Evolutionary conservation across 495 filamentous ascomycete species (phyloP).

Genomic region (Extremus antarcticus): DNA sequence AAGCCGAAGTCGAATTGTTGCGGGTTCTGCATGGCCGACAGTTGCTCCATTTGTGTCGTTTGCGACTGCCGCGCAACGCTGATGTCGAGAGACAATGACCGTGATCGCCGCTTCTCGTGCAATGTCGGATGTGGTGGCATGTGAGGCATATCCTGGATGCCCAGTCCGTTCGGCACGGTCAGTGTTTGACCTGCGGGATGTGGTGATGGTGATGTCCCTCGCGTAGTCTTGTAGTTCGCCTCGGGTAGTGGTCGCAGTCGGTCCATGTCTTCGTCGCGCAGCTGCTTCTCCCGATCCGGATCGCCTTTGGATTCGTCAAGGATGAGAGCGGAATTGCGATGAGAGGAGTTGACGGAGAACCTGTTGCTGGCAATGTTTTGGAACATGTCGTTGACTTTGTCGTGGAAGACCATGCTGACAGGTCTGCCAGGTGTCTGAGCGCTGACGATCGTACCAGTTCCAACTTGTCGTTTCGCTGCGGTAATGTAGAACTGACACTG

Average conservation of each 20-base stretch:
- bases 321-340: constrained; percentile 66
- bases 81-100: constrained; percentile 29
- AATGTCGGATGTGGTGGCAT: constrained; percentile 16
- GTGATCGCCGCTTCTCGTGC: constrained; percentile 23
- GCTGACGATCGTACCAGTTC: constrained; percentile 33
- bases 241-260: constrained; percentile 68
- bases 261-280: constrained; percentile 79
- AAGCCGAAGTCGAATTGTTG: constrained; percentile 61
- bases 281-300: constrained; percentile 60
- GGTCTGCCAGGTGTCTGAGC: constrained; percentile 41
- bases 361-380: constrained; percentile 66
- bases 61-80: not conserved
- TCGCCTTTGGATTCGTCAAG: constrained; percentile 72
- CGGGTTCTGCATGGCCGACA: not conserved
- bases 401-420: constrained; percentile 60
- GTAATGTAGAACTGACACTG: constrained; percentile 94
- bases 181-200: not conserved
- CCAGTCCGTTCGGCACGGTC: not conserved
- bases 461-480: constrained; percentile 46
- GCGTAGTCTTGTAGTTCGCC: constrained; percentile 34
- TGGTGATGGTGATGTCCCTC: constrained; percentile 4
- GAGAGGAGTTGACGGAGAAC: constrained; percentile 21
- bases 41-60: not conserved
- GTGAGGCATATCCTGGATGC: constrained; percentile 9
- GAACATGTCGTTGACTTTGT: constrained; percentile 73